Evolutionary conservation across 2,329 filamentous ascomycete genomes (phyloP).

Genomic region (Colletotrichum sublineola): DNA sequence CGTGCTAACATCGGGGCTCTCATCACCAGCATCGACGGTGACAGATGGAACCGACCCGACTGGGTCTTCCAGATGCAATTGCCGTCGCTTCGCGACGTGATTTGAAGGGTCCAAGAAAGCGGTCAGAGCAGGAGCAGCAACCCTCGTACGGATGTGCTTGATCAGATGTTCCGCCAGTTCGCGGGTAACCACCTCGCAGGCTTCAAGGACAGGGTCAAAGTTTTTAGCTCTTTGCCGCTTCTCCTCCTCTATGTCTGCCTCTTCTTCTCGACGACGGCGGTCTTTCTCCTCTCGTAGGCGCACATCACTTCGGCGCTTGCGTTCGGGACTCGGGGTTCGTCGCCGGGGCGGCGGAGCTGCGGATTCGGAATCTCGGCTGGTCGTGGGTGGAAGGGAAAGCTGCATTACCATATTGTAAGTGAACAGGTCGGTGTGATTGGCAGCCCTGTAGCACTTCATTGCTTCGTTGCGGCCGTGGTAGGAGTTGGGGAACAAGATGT

Average conservation of each 20-base stretch:
- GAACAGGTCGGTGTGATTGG: constrained; percentile 87
- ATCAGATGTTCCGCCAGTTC: constrained; percentile 91
- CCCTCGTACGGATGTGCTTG: constrained; percentile 87
- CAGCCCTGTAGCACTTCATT: constrained; percentile 81
- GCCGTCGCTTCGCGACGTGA: constrained; percentile 83
- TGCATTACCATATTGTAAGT: constrained; percentile 95
- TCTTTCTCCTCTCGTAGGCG: constrained; percentile 76
- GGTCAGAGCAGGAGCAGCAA: constrained; percentile 84
- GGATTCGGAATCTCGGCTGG: constrained; percentile 33
- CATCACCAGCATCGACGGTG: constrained; percentile 71
- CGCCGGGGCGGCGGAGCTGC: constrained; percentile 46
- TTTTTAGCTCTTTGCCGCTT: constrained; percentile 89
- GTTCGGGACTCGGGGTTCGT: constrained; percentile 55
- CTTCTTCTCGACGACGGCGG: constrained; percentile 77
- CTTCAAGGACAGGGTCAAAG: constrained; percentile 90
- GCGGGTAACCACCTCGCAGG: constrained; percentile 80
- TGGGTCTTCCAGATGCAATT: constrained; percentile 68
- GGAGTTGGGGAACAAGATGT: constrained; percentile 88
- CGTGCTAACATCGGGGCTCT: constrained; percentile 73
- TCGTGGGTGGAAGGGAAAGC: constrained; percentile 62
- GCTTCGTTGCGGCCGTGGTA: constrained; percentile 83
- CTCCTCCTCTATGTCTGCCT: constrained; percentile 88
- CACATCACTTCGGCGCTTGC: constrained; percentile 55
- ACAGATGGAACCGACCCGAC: constrained; percentile 55
- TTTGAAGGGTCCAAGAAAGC: constrained; percentile 86